phyloP scores from a whole-genome alignment of 257 asterid genomes.

The Dorcoceras hygrometricum region DNA sequence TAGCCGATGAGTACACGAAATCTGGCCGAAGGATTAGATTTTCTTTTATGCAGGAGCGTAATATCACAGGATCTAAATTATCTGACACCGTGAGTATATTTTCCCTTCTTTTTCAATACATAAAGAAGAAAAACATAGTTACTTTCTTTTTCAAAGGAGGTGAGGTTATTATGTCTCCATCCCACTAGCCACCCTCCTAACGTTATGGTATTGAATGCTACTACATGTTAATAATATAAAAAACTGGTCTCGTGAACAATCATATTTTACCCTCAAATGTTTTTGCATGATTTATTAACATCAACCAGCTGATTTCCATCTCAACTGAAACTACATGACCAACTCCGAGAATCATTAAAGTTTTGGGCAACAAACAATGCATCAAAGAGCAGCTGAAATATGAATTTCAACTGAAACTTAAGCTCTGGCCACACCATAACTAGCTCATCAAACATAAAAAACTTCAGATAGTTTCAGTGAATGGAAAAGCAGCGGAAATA shows the following conservation, averaged over 20 bases:
- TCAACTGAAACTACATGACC: background rate
- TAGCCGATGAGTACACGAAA: background rate
- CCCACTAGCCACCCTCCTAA: background rate
- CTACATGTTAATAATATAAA: no score
- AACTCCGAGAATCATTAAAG: background rate
- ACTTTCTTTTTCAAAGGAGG: no score
- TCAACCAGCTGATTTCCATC: background rate
- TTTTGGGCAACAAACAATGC: no score
- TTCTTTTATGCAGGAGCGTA: background rate
- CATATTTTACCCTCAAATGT: background rate
- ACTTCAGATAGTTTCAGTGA: background rate
- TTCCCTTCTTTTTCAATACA: no score
- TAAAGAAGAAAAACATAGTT: no score
- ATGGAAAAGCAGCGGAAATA: constrained; percentile 7
- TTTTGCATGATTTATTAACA: background rate
- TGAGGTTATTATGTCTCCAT: background rate
- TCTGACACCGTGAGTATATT: no score
- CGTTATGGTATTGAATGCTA: background rate
- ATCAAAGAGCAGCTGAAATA: no score
- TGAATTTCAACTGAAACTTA: background rate
- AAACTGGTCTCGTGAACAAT: no score
- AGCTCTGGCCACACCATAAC: background rate
- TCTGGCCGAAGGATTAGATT: background rate
- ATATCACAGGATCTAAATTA: background rate
- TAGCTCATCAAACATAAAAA: background rate